Conservation (phyloP, 2,329 filamentous ascomycete species). For the Colletotrichum echinochloae region DNA sequence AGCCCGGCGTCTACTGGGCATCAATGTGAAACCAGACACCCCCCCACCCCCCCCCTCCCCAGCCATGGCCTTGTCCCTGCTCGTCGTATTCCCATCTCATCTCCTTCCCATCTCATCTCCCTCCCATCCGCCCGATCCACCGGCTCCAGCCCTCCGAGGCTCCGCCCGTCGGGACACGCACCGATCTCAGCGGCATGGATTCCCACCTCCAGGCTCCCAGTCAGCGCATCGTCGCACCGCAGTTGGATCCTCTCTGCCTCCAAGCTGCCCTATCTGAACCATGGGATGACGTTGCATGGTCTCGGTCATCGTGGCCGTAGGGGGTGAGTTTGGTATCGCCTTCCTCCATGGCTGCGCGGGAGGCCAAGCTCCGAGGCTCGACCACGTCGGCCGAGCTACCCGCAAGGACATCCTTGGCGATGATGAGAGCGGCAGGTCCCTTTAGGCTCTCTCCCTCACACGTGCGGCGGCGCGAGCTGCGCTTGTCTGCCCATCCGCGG, state of each 20-base stretch:
- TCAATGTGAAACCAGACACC: conserved; percentile 39
- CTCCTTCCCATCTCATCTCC: conserved; percentile 17
- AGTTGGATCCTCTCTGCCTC: conserved; percentile 16
- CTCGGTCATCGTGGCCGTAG: not conserved
- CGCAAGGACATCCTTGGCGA: conserved; percentile 15
- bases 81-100: conserved; percentile 15
- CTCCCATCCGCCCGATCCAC: not conserved
- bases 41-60: no score
- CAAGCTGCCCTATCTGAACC: not conserved
- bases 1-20: conserved; percentile 15
- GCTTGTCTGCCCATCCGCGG: conserved; percentile 11
- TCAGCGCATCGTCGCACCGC: conserved; percentile 19
- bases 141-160: conserved; percentile 19
- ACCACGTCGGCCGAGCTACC: conserved; percentile 8
- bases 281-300: not conserved
- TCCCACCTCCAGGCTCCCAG: conserved; percentile 21
- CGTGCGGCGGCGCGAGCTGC: conserved; percentile 1
- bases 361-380: conserved; percentile 5
- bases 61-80: conserved; percentile 15
- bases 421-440: not conserved
- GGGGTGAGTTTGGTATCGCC: not conserved
- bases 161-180: conserved; percentile 6
- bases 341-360: conserved; percentile 12
- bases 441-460: not conserved
- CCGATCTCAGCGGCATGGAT: not conserved